Evolutionary conservation across 2,329 filamentous ascomycete genomes (phyloP), one percentile per base, ranked within the genome.

Genomic region (Helminthosporium solani): DNA sequence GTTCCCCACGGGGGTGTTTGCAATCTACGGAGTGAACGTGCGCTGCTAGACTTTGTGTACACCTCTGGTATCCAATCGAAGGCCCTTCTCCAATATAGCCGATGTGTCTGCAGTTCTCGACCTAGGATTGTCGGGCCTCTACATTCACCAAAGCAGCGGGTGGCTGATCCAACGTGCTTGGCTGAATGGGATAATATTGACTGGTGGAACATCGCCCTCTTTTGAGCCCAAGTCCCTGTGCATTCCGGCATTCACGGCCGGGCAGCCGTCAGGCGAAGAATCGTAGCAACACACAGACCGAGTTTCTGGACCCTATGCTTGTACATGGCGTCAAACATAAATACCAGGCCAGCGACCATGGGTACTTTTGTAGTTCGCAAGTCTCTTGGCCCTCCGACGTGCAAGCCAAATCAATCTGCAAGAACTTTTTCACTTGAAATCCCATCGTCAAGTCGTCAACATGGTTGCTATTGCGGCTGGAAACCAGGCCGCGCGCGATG

Each of bases 401-500:
- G 35, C n/a, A n/a, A 15, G 23, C 9, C 34, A 11, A 20, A 4
- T 18, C 48, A 51, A 46, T 46, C 52, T 16, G 16, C 33, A 25
- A 31, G 33, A 25, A 21, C 20, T 34, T 36, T 21, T 28, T 36
- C 25, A 36, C n/a, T 34, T 27, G 36, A 16, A 20, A n/a, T 33
- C 16, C 36, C 21, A 27, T 38, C 9, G 33, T 31, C 16, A 11
- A 39, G 37, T 25, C 38, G 30, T 33, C 40, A 49, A 42, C 40
- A 53, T 53, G 51, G 51, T 53, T 25, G 51, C 36, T 30, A 50
- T 60, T 37, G 50, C 52, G 21, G 34, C 49, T 41, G 59, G 56
- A 33, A 54, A 47, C 31, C 28, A 31, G 14, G 50, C 46, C 33
- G 75, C 73, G 44, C 71, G 72, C 52, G 73, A 74, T 33, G 76